Evolutionary conservation across 225 moss, liverwort and hornwort species (phyloP), one percentile per base, ranked within the genome.

Genomic region (Straminergon stramineum): DNA sequence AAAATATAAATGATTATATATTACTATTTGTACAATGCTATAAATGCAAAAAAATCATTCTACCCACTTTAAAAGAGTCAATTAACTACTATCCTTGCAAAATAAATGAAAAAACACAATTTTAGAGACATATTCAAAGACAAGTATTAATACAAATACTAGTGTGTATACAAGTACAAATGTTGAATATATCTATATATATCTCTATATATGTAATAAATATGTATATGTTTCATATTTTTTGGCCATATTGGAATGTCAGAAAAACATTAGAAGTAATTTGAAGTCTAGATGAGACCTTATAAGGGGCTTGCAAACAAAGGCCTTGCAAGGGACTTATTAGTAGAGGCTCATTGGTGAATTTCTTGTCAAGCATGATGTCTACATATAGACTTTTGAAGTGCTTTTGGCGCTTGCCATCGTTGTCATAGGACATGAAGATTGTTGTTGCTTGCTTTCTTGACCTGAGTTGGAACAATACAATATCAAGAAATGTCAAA

Each of bases 121-220:
- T 39, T 70, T 24, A 39, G 24, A 70, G 4, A 24, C 24, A 69
- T n/a, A 69, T 70, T 71, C 15, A 71, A 20, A 71, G 5, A 41
- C 1, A 5, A 70, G 1, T 24, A 70, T 70, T 4, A 37, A 68
- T 20, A 34, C 27, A 32, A 31, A 65, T 32, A 32, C 4, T 35
- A 35, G 3, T 3, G n/a, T 13, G 7, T n/a, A 6, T 70, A 39
- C 2, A 5, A 2, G 8, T 71, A 41, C 0, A 0, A 1, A 71
- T 39, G 71, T 41, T 41, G 26, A 71, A 71, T 71, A 39, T 4
- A 70, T n/a, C n/a, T n/a, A n/a, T n/a, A n/a, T n/a, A n/a, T n/a
- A n/a, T n/a, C n/a, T n/a, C n/a, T n/a, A n/a, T 39, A 70, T 39
- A n/a, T 23, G 6, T 69, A 68, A 0, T 13, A n/a, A 4, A 67